Conservation (phyloP, 2,329 filamentous ascomycete species). For the Passalora sequoiae region DNA sequence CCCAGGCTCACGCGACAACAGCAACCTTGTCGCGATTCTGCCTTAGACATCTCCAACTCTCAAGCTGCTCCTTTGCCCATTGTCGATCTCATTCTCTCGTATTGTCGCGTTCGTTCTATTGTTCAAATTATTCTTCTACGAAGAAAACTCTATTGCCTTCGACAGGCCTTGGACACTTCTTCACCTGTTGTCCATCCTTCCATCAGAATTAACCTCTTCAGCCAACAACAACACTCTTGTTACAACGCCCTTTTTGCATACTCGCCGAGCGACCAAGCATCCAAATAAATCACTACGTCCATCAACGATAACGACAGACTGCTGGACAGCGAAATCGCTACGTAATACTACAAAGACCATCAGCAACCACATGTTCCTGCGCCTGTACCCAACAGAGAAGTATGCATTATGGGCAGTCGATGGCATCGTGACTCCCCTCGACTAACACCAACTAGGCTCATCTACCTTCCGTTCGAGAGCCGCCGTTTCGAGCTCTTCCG, state of each 20-base stretch:
- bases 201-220: constrained; percentile 1
- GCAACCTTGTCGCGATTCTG: constrained; percentile 15
- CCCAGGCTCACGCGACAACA: constrained; percentile 25
- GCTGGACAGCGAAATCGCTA: constrained; percentile 24
- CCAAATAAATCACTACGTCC: constrained; percentile 4
- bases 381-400: constrained; percentile 34
- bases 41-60: constrained; percentile 9
- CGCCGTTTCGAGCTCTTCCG: constrained; percentile 18
- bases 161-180: constrained; percentile 25
- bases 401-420: constrained; percentile 15
- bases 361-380: constrained; percentile 32
- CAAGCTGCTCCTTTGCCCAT: constrained; percentile 15
- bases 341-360: constrained; percentile 11
- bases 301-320: constrained; percentile 14
- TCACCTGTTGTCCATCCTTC: constrained; percentile 15
- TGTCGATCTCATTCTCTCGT: constrained; percentile 20
- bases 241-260: constrained; percentile 12
- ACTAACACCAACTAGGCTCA: constrained; percentile 23
- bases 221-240: constrained; percentile 8
- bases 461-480: constrained; percentile 29
- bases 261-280: constrained; percentile 23
- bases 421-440: neutral
- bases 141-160: constrained; percentile 29
- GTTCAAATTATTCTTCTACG: constrained; percentile 31
- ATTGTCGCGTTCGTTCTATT: constrained; percentile 38